These are phyloP conservation scores for Tricholoma flavovirens DNA, from an alignment of 768 basidiomycete species.

Conservation along the genomic window DNA sequence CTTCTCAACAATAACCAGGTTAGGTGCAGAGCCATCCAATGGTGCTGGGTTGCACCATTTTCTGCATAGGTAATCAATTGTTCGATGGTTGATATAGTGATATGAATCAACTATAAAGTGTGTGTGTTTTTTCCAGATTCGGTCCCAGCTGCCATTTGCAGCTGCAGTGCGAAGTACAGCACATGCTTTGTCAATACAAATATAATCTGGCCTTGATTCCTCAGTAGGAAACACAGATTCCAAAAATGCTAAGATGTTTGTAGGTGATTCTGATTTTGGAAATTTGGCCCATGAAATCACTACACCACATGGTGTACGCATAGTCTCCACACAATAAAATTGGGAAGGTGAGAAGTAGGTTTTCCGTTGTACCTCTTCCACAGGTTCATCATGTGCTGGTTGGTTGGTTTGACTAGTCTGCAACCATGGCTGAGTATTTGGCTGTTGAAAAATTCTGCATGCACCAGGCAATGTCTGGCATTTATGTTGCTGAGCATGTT, in stretches of 20 bases:
- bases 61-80: background rate
- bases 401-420: background rate
- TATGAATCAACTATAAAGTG: background rate
- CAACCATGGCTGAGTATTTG: no score
- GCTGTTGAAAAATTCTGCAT: constrained; percentile 7
- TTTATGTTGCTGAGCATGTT: background rate
- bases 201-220: background rate
- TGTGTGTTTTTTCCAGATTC: background rate
- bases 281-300: constrained; percentile 25
- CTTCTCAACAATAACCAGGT: background rate
- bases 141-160: background rate
- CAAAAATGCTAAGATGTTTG: constrained; percentile 16
- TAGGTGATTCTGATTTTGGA: constrained; percentile 21
- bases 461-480: background rate
- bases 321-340: constrained; percentile 27
- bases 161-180: background rate
- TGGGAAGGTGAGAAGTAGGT: constrained; percentile 14
- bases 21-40: background rate
- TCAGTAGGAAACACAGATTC: background rate
- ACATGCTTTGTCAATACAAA: constrained; percentile 1
- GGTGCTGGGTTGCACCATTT: background rate
- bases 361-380: constrained; percentile 5
- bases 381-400: constrained; percentile 12
- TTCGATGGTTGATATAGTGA: background rate
- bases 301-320: constrained; percentile 24